phyloP scores from a whole-genome alignment of 768 basidiomycete species.

The Tulasnella sp. region DNA sequence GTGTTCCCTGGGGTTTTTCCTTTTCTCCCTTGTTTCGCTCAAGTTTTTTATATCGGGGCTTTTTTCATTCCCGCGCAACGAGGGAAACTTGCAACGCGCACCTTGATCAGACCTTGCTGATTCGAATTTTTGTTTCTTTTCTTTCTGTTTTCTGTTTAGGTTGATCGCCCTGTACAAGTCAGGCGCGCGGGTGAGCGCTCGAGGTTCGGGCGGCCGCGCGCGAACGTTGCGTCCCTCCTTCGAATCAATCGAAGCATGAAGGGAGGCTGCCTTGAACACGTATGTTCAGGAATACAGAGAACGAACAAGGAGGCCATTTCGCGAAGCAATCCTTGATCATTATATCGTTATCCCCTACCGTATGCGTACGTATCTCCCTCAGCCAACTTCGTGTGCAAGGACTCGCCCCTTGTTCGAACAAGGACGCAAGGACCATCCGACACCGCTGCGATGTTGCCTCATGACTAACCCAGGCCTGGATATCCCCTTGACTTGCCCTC shows the following conservation, averaged over 20 bases:
- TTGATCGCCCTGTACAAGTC: neutral
- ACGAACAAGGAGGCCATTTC: neutral
- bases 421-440: neutral
- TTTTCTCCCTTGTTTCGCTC: neutral
- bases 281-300: neutral
- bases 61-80: neutral
- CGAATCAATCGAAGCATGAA: neutral
- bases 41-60: too few relatives aligned
- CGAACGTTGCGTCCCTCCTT: neutral
- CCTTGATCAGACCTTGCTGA: too few relatives aligned
- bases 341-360: neutral
- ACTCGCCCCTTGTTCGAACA: neutral
- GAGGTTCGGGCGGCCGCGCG: neutral
- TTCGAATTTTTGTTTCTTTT: neutral
- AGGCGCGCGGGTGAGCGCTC: neutral
- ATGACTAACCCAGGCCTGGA: neutral
- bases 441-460: constrained; percentile 3
- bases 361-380: neutral
- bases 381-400: neutral
- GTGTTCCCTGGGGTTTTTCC: neutral
- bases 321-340: neutral
- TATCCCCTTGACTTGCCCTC: neutral
- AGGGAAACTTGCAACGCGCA: too few relatives aligned
- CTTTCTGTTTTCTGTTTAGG: neutral
- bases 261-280: neutral